Evolutionary conservation across 768 basidiomycete genomes (phyloP), one percentile per base, ranked within the genome.

Genomic region (Mycena albidolilacea): DNA sequence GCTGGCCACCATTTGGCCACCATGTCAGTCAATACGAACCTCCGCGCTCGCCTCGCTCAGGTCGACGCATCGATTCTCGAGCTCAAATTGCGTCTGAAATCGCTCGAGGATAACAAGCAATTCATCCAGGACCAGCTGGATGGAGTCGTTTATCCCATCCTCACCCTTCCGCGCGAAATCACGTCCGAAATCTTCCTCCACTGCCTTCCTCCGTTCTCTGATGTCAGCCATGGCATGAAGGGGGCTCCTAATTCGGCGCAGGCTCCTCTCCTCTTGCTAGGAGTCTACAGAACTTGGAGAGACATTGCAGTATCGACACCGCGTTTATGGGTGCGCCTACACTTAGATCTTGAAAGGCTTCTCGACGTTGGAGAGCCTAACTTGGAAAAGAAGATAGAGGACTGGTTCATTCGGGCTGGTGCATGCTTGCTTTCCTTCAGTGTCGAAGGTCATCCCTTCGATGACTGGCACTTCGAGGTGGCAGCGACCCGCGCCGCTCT

Each of bases 81-180:
- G 39, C 38, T 54, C n/a, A 52, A 54, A 5, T 38, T 21, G 9
- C 52, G 55, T n/a, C 46, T 57, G 21, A 14, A 57, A 9, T 11
- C 17, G 35, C 23, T 48, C 35, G 54, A 70, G 44, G 54, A 30
- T 4, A 30, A 4, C 30, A 30, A 4, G 30, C 30, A 30, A 30
- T 30, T 3, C 30, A 30, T 30, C 3, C 30, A 30, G 3, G 30
- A 30, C 30, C 30, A 30, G 30, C 70, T 71, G 1, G 64, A 66
- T 39, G 5, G 8, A 0, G 17, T 71, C 57, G 64, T 54, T 5
- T 71, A 66, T 43, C 70, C 64, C 14, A 48, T 71, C 23, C 43
- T 60, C 21, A 66, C 57, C 11, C 57, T 71, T 46, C 70, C 70
- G 6, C 37, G 0, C 37, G 70, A 71, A 50, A 65, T 71, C 57